phyloP scores from a whole-genome alignment of 805 yeast genomes.

The Scheffersomyces ergatensis region DNA sequence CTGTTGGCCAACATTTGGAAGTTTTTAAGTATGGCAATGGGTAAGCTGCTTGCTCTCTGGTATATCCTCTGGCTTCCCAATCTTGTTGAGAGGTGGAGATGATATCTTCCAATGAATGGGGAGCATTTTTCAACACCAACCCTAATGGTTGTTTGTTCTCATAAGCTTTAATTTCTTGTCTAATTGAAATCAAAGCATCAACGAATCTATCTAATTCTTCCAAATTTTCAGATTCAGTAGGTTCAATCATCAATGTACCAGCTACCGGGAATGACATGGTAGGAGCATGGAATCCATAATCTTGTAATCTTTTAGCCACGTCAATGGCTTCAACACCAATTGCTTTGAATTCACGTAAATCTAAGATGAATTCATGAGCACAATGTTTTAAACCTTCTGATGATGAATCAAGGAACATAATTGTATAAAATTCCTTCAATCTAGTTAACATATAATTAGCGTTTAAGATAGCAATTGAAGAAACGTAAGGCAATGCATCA shows the following conservation, averaged over 20 bases:
- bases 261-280: constrained; percentile 99
- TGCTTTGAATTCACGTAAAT: constrained; percentile 78
- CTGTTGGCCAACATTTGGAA: constrained; percentile 93
- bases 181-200: constrained; percentile 79
- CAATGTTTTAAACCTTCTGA: constrained; percentile 64
- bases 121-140: constrained; percentile 78
- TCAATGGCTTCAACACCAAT: constrained; percentile 91
- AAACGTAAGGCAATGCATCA: constrained; percentile 77
- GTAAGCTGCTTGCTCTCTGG: constrained; percentile 90
- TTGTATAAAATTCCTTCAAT: constrained; percentile 66
- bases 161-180: constrained; percentile 74
- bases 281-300: constrained; percentile 98
- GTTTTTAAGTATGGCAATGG: constrained; percentile 74
- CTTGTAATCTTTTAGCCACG: constrained; percentile 94
- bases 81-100: constrained; percentile 56
- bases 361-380: constrained; percentile 96
- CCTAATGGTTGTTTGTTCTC: constrained; percentile 68
- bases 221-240: constrained; percentile 91
- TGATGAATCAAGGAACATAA: constrained; percentile 64
- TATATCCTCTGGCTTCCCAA: constrained; percentile 84
- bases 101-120: constrained; percentile 84
- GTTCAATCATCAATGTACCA: constrained; percentile 96
- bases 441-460: constrained; percentile 93
- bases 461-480: constrained; percentile 86
- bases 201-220: constrained; percentile 89